Evolutionary conservation across 2,329 filamentous ascomycete genomes (phyloP), one percentile per base, ranked within the genome.

Genomic region (Venturia nashicola): DNA sequence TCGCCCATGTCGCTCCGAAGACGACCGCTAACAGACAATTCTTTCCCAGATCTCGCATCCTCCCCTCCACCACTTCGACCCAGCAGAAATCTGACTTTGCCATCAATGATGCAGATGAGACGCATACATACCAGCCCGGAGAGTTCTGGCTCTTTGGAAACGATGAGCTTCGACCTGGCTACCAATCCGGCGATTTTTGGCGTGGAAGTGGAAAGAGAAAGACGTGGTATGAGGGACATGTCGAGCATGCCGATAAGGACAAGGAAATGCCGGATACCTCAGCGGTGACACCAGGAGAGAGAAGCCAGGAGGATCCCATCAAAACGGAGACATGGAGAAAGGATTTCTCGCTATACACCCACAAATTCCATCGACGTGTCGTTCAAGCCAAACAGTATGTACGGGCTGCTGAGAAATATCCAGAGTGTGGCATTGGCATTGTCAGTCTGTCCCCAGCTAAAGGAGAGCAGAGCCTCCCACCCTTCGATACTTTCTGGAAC

Each of bases 31-130:
- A 65, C 6, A 61, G 65, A 73, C 51, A 65, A 20, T 20, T 20
- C 18, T n/a, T 8, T 2, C n/a, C n/a, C 44, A 14, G 1, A 42
- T 42, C 40, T 42, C 40, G 70, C 69, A 65, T 72, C 71, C 65
- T 68, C 67, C 67, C 69, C 68, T 61, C 65, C 69, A 62, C 67
- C 27, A 34, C 16, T 44, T 20, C 40, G 40, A 42, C 40, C 40
- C 40, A 42, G 11, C 14, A 16, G 11, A 14, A 14, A 5, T 42
- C 40, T 12, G 40, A 42, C 5, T 12, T 2, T 39, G 36, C 2
- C 12, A 8, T 12, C 36, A 12, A 39, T 39, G 36, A 3, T 1
- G 2, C 40, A 12, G 12, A 42, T 12, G 14, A 42, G 40, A 42
- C 14, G 11, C 40, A 8, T 11, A 42, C 1, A 16, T 42, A 27